Percentiles rank a stretch among this genome's conserved stretches.
phyloP scores from a whole-genome alignment of 805 yeast genomes.

The Hanseniaspora opuntiae region DNA sequence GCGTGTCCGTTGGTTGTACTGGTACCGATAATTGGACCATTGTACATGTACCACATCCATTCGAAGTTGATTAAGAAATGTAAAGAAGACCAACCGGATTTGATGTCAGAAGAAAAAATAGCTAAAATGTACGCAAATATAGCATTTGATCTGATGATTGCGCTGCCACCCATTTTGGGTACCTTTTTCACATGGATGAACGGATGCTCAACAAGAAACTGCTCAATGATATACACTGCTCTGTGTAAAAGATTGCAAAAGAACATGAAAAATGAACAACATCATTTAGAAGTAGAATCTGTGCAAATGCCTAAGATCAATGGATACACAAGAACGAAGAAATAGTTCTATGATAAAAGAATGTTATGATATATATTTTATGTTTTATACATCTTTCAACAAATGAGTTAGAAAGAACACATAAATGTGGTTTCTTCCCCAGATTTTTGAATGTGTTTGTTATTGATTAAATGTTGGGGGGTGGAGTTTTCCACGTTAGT shows the following conservation, averaged over 20 bases:
- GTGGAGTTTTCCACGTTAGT: too few relatives aligned
- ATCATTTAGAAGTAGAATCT: not conserved
- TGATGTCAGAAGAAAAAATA: constrained; percentile 44
- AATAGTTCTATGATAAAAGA: not conserved
- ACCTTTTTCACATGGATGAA: constrained; percentile 65
- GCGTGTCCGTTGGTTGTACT: constrained; percentile 59
- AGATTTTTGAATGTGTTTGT: too few relatives aligned
- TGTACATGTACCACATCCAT: constrained; percentile 67
- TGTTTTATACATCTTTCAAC: too few relatives aligned
- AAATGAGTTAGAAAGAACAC: too few relatives aligned
- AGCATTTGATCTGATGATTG: constrained; percentile 54
- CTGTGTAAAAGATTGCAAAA: constrained; percentile 13
- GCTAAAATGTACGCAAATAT: constrained; percentile 70
- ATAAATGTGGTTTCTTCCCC: too few relatives aligned
- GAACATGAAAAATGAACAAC: not conserved
- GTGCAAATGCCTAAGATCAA: not conserved
- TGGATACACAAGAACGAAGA: not conserved
- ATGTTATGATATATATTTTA: too few relatives aligned
- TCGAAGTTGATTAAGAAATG: constrained; percentile 40
- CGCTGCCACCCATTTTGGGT: constrained; percentile 74
- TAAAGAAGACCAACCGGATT: constrained; percentile 13
- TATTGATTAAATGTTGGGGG: too few relatives aligned
- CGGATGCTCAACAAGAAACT: constrained; percentile 79
- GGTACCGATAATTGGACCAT: constrained; percentile 76
- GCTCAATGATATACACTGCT: constrained; percentile 53